Base-by-base conservation (phyloP, 2,329 filamentous ascomycete species). In the Rhytidhysteron rufulum region DNA sequence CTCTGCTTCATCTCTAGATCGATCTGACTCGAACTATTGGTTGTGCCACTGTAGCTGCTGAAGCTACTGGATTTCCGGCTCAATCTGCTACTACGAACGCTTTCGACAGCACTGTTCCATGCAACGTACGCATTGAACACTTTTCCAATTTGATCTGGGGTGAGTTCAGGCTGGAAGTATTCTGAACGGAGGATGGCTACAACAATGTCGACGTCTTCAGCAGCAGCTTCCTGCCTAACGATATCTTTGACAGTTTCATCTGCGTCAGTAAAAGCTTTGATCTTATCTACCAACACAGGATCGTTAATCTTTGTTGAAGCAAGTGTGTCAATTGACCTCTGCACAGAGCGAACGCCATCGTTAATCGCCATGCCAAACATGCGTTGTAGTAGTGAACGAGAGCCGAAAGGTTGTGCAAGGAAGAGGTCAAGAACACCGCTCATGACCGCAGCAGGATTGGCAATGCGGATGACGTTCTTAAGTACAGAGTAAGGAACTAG, bases 371-470 rank as follows among this genome's bases (percentile, higher is more conserved):
- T 78, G 1, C 88, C 88, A 60, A 98, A 96, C 45, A 98, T 96
- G 17, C 91, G 81, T 66, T 98, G 93, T 67, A 98, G 80, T 9
- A 98, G 72, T 9, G 90, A 96, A 38, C 89, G 81, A 1, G 90
- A 78, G 16, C 91, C 91, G 46, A 97, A 95, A 0, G 93, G 93
- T 54, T 97, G 93, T 6, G 93, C 91, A 43, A 97, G 77, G 72
- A 98, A 98, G 33, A 98, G 78, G 62, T 98, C 93, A 17, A 98
- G 76, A 32, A 97, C 83, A 16, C 86, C 86, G n/a, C 86, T 87
- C 91, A 98, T 97, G 49, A 98, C 93, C 5, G 89, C 88, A 1
- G 91, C 91, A 2, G 93, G 93, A 54, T 98, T 98, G 17, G 93
- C 89, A 52, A 97, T 88, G 41, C 91, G 83, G 57, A 98, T 97